Percentiles rank a stretch among this genome's conserved stretches.
Evolutionary conservation across 176 grass and related monocot genomes (phyloP).

Genomic region (Hordeum marinum): DNA sequence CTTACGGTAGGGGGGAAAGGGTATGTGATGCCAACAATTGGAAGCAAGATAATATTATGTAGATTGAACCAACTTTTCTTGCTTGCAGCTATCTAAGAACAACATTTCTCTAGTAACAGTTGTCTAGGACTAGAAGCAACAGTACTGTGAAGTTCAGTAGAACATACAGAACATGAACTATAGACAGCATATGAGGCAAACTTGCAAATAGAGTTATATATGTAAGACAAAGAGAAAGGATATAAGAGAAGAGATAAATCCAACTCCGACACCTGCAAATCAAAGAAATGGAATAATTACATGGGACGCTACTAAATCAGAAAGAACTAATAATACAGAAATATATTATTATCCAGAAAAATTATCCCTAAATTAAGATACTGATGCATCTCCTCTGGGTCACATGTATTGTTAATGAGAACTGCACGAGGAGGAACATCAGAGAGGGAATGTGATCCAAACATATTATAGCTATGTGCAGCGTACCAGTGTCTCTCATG

Average conservation of each 20-base stretch:
- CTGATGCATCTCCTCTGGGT: background rate
- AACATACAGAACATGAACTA: background rate
- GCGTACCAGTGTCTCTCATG: background rate
- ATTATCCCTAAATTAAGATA: background rate
- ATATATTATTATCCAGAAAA: background rate
- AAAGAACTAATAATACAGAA: background rate
- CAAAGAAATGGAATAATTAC: constrained; percentile 12
- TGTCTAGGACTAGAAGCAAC: background rate
- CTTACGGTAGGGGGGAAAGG: background rate
- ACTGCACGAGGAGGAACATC: background rate
- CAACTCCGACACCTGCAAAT: constrained; percentile 86
- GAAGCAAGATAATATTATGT: background rate
- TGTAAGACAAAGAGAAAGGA: constrained; percentile 46
- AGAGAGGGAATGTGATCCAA: background rate
- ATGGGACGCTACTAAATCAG: background rate
- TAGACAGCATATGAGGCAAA: constrained; percentile 1
- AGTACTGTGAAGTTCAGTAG: background rate
- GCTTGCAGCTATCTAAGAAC: background rate
- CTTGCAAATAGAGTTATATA: constrained; percentile 11
- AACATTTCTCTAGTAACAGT: background rate
- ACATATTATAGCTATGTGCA: background rate
- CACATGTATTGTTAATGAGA: background rate
- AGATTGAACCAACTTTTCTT: background rate
- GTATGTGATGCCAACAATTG: background rate
- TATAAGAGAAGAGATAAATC: constrained; percentile 99